Evolutionary conservation across 192 early-diverging fungal species (phyloP).

Genomic region (Coemansia guatemalensis): DNA sequence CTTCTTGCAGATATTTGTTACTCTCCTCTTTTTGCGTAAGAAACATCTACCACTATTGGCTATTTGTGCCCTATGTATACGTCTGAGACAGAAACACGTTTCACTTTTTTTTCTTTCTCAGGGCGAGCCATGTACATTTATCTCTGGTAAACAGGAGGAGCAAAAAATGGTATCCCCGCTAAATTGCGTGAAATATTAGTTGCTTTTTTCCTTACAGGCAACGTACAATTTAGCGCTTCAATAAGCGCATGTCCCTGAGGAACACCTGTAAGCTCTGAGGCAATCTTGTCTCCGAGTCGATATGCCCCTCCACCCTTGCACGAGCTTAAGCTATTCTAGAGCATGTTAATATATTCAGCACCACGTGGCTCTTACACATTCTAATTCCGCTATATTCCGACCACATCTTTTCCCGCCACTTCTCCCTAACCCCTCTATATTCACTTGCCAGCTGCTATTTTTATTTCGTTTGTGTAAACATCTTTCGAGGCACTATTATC

Average conservation of each 20-base stretch:
- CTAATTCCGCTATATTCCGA: slow-evolving; percentile 2
- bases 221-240: neutral
- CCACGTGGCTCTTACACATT: neutral
- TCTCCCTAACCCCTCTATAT: neutral
- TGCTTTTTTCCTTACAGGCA: neutral
- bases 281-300: neutral
- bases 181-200: neutral
- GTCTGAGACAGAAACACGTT: neutral
- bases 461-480: neutral
- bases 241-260: neutral
- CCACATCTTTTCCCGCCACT: neutral
- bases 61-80: neutral
- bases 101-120: neutral
- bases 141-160: neutral
- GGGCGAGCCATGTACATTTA: neutral
- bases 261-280: neutral
- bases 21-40: too few relatives aligned
- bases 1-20: neutral
- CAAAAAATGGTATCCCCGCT: neutral
- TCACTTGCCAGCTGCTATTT: neutral
- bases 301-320: neutral
- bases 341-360: neutral
- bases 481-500: neutral
- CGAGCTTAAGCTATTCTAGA: neutral
- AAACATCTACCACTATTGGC: neutral